Conservation (phyloP, 352 stramenopile species). For the Phytophthora podocarpi region DNA sequence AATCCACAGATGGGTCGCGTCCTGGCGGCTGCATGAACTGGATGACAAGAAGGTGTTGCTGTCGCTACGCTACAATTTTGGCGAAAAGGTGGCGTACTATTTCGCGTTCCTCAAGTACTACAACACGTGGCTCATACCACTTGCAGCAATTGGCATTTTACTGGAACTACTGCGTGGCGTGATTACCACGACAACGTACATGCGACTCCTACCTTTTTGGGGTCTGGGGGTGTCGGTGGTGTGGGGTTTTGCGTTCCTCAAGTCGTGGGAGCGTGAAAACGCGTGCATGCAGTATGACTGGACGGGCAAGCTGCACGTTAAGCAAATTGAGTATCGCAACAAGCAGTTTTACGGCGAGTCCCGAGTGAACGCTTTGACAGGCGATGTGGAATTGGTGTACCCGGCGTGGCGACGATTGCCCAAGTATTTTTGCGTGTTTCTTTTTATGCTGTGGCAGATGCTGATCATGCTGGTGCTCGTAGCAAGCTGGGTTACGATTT, state of each 20-base stretch:
- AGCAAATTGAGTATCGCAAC: constrained; percentile 89
- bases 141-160: constrained; percentile 70
- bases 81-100: constrained; percentile 89
- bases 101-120: constrained; percentile 89
- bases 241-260: constrained; percentile 85
- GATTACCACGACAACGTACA: constrained; percentile 71
- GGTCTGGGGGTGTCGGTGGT: constrained; percentile 78
- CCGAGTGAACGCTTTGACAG: constrained; percentile 76
- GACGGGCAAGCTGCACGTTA: constrained; percentile 81
- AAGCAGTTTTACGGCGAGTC: constrained; percentile 74
- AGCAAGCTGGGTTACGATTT: constrained; percentile 88
- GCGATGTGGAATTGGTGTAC: constrained; percentile 71
- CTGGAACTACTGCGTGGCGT: constrained; percentile 57
- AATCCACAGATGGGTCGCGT: constrained; percentile 71
- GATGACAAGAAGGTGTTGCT: constrained; percentile 70
- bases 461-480: constrained; percentile 88
- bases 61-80: constrained; percentile 79
- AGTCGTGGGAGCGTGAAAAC: constrained; percentile 84
- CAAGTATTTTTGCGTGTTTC: constrained; percentile 74
- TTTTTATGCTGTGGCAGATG: constrained; percentile 87
- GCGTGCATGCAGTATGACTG: constrained; percentile 81
- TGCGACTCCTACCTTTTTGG: constrained; percentile 84
- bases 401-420: constrained; percentile 68
- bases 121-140: constrained; percentile 74
- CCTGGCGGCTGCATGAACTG: constrained; percentile 57